Conservation (phyloP, 768 basidiomycete genomes). For the Boletus reticulatus region DNA sequence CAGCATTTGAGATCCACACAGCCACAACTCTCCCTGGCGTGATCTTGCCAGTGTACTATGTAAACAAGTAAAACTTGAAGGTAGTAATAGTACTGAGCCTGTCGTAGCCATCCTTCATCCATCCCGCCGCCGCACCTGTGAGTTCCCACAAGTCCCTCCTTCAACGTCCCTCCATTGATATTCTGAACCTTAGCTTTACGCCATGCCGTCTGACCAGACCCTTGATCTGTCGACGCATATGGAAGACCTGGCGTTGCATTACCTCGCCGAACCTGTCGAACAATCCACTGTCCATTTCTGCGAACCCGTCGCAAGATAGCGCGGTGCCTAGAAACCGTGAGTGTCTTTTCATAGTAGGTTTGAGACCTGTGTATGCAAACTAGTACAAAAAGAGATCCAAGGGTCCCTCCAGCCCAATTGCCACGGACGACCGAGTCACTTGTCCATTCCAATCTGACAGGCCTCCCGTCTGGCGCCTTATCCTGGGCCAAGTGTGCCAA, state of each 20-base stretch:
- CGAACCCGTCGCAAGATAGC: conserved; percentile 79
- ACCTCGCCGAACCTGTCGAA: conserved; percentile 80
- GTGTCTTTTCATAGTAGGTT: conserved; percentile 5
- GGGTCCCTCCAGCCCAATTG: conserved; percentile 35
- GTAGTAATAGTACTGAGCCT: too few relatives aligned
- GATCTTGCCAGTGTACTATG: too few relatives aligned
- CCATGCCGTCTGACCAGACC: conserved; percentile 54
- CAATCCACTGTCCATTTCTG: conserved; percentile 75
- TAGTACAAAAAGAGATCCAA: conserved; percentile 58
- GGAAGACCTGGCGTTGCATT: conserved; percentile 69
- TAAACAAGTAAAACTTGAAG: too few relatives aligned
- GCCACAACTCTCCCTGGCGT: too few relatives aligned
- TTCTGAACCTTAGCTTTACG: conserved; percentile 59
- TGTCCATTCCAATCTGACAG: conserved; percentile 68
- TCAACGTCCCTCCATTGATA: conserved; percentile 25
- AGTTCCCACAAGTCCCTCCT: background rate
- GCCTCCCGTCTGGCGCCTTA: conserved; percentile 42
- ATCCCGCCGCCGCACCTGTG: too few relatives aligned
- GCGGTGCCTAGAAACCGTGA: conserved; percentile 82
- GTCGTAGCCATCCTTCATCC: too few relatives aligned
- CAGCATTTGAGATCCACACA: too few relatives aligned
- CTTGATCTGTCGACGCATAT: conserved; percentile 78
- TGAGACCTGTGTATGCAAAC: conserved; percentile 27
- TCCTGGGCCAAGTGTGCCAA: conserved; percentile 15
- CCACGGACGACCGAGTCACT: conserved; percentile 62